Evolutionary conservation across 179 eudicot genomes (phyloP).

Genomic region (Beta macrorhiza): DNA sequence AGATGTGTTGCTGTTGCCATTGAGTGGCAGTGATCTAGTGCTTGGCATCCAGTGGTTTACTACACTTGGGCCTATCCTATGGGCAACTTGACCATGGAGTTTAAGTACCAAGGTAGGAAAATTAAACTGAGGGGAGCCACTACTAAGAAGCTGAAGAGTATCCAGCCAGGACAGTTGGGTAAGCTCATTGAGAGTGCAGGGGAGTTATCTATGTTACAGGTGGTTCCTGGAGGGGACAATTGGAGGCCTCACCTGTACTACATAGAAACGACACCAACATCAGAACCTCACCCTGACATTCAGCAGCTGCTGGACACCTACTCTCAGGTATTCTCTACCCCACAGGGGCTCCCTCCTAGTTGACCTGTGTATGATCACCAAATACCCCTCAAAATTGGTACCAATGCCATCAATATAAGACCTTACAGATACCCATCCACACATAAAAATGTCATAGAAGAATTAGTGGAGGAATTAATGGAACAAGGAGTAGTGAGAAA

Average conservation of each 20-base stretch:
- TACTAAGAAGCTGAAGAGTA: neutral
- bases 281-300: neutral
- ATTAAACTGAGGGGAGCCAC: neutral
- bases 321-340: neutral
- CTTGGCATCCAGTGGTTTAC: conserved; percentile 13
- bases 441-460: neutral
- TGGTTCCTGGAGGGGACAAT: no score
- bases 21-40: conserved; percentile 2
- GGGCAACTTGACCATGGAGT: neutral
- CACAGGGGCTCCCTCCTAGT: no score
- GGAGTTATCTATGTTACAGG: neutral
- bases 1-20: neutral
- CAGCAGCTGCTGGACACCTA: neutral
- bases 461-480: neutral
- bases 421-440: conserved; percentile 5
- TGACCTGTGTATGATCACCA: neutral
- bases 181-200: neutral
- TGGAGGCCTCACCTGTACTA: no score
- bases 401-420: neutral
- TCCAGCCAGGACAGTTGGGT: neutral
- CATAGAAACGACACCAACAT: no score
- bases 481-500: neutral
- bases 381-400: neutral
- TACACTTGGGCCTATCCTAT: neutral
- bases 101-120: neutral